Conservation (phyloP, 2,329 filamentous ascomycete genomes). For the Lasiodiplodia hormozganensis region DNA sequence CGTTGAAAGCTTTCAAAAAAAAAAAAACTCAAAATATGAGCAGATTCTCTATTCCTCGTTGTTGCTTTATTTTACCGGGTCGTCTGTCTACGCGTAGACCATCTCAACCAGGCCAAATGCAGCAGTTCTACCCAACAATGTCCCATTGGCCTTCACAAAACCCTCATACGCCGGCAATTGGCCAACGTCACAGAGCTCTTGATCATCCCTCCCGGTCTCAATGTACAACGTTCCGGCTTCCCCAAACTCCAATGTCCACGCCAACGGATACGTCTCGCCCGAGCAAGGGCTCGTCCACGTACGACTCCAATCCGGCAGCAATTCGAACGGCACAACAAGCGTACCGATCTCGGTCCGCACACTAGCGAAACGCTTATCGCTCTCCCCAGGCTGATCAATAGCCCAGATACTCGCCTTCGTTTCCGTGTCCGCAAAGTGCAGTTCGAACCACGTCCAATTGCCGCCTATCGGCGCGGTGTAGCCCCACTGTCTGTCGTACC, state of each 20-base stretch:
- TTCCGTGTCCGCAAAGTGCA: background rate
- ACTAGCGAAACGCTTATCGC: background rate
- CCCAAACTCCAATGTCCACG: background rate
- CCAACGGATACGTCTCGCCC: background rate
- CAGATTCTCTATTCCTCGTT: no score
- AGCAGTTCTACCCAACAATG: background rate
- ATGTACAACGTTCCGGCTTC: background rate
- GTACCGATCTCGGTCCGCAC: background rate
- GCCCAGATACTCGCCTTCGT: background rate
- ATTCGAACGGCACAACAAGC: background rate
- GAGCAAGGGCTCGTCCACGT: background rate
- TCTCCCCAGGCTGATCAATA: background rate
- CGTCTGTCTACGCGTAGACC: no score
- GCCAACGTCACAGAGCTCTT: background rate
- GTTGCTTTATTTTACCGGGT: no score
- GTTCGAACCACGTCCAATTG: background rate
- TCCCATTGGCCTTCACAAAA: background rate
- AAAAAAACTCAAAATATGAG: no score
- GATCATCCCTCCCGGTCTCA: background rate
- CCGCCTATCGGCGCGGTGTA: background rate
- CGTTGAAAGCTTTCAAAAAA: no score
- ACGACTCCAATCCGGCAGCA: background rate
- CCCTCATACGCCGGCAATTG: background rate
- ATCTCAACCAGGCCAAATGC: background rate
- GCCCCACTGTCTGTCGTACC: background rate